Conservation (phyloP, 1,284 basidiomycete species). For the Austroboletus olivaceoglutinosus region DNA sequence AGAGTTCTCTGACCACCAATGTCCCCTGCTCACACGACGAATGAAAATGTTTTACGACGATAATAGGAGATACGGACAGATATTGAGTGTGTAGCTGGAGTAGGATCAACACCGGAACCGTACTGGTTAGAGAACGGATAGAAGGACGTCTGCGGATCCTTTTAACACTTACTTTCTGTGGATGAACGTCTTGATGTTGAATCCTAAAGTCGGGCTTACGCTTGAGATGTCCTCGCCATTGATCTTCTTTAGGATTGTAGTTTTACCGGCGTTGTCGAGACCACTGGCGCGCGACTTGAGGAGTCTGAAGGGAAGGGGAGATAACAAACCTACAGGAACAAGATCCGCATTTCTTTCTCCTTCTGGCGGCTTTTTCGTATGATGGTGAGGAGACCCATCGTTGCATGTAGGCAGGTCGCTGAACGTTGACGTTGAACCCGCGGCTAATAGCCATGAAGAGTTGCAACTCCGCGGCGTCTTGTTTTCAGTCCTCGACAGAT, state of each 20-base stretch:
- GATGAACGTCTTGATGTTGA: conserved; percentile 97
- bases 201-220: conserved; percentile 94
- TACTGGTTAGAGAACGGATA: conserved; percentile 21
- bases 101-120: conserved; percentile 22
- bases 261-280: conserved; percentile 99
- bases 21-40: conserved; percentile 68
- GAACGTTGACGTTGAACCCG: no score
- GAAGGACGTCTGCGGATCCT: conserved; percentile 18
- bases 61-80: conserved; percentile 60
- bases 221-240: conserved; percentile 86
- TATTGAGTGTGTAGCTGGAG: conserved; percentile 84
- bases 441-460: neutral
- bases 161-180: conserved; percentile 73
- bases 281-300: conserved; percentile 57
- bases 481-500: conserved; percentile 16
- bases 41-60: conserved; percentile 9
- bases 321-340: conserved; percentile 76
- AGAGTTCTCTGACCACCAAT: conserved; percentile 96
- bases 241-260: conserved; percentile 94
- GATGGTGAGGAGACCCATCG: conserved; percentile 92
- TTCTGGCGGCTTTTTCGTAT: conserved; percentile 95
- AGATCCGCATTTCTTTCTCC: conserved; percentile 92
- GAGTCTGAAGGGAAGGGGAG: conserved; percentile 9
- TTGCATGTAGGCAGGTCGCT: neutral
- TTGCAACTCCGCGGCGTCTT: conserved; percentile 12